phyloP scores from a whole-genome alignment of 192 early-diverging fungal species.

The Obelidium mucronatum region DNA sequence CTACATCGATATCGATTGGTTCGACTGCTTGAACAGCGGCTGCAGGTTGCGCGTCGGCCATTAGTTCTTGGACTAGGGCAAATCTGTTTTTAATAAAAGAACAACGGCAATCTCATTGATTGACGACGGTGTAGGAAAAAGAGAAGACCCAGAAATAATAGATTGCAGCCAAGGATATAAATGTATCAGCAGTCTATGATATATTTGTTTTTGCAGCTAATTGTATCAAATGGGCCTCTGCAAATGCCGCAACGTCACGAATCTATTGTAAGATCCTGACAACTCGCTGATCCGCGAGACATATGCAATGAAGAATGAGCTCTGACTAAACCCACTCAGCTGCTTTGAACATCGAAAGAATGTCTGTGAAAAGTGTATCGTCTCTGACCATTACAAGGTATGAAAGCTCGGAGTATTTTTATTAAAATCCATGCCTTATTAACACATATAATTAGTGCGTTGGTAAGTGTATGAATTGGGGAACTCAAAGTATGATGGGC shows the following conservation, averaged over 20 bases:
- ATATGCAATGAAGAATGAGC: too few relatives aligned
- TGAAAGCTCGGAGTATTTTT: not conserved
- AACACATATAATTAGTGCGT: too few relatives aligned
- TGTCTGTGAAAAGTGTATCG: constrained; percentile 64
- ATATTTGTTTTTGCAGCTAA: too few relatives aligned
- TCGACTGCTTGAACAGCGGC: too few relatives aligned
- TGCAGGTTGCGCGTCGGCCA: constrained; percentile 5
- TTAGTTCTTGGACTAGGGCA: not conserved
- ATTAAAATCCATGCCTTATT: too few relatives aligned
- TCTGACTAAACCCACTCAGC: constrained; percentile 12
- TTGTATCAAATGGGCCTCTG: constrained; percentile 64
- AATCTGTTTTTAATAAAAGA: not conserved
- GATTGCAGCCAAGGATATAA: too few relatives aligned
- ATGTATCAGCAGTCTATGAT: too few relatives aligned
- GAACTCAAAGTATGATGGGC: too few relatives aligned
- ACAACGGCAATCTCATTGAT: too few relatives aligned
- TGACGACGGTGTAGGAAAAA: too few relatives aligned
- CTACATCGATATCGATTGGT: constrained; percentile 62
- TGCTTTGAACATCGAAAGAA: constrained; percentile 66
- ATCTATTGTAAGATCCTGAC: constrained; percentile 47
- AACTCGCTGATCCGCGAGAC: too few relatives aligned
- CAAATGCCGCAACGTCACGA: constrained; percentile 63
- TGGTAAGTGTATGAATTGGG: constrained; percentile 9
- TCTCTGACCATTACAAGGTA: constrained; percentile 51
- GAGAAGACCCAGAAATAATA: not conserved